A percentile compares a stretch with the other conserved stretches of the same genome.
phyloP scores from a whole-genome alignment of 768 basidiomycete genomes.

The Naganishia onofrii region DNA sequence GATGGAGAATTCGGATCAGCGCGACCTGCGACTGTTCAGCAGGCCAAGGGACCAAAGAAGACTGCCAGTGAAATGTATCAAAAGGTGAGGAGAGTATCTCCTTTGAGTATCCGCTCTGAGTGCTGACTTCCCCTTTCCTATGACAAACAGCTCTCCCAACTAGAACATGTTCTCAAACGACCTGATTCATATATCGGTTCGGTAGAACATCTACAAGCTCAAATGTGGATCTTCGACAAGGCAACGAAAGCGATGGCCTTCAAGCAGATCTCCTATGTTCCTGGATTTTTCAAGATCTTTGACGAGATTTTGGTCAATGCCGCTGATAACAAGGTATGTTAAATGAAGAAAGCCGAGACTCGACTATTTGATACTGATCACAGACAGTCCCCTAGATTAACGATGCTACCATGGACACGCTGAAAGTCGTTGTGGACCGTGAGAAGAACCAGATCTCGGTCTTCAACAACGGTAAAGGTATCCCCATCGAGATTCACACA shows the following conservation, averaged over 20 bases:
- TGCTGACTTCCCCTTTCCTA: background rate
- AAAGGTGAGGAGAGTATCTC: slow-evolving; percentile 60
- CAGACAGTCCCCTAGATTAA: slow-evolving; percentile 66
- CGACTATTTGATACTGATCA: background rate
- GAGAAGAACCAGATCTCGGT: slow-evolving; percentile 84
- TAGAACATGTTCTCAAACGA: slow-evolving; percentile 69
- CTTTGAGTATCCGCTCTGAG: slow-evolving; percentile 27
- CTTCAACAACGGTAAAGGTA: slow-evolving; percentile 91
- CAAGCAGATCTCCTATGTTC: slow-evolving; percentile 70
- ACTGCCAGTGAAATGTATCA: slow-evolving; percentile 85
- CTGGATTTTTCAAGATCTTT: slow-evolving; percentile 98
- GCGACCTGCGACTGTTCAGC: slow-evolving; percentile 49
- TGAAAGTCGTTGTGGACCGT: slow-evolving; percentile 82
- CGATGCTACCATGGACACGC: slow-evolving; percentile 80
- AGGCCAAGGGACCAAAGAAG: slow-evolving; percentile 57
- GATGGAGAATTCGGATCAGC: slow-evolving; percentile 53
- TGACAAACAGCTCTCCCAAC: slow-evolving; percentile 71
- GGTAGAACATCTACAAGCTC: slow-evolving; percentile 78
- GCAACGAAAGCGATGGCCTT: slow-evolving; percentile 77
- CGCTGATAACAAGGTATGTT: slow-evolving; percentile 90
- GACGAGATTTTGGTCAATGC: slow-evolving; percentile 99
- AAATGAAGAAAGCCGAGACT: background rate
- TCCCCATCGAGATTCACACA: slow-evolving; percentile 92
- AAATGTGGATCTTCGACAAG: slow-evolving; percentile 91
- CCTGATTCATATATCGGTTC: slow-evolving; percentile 79